A percentile compares a stretch with the other conserved stretches of the same genome.
These are phyloP conservation scores for Ettlia oleoabundans DNA, from an alignment of 139 green algal species.

Conservation along the genomic window DNA sequence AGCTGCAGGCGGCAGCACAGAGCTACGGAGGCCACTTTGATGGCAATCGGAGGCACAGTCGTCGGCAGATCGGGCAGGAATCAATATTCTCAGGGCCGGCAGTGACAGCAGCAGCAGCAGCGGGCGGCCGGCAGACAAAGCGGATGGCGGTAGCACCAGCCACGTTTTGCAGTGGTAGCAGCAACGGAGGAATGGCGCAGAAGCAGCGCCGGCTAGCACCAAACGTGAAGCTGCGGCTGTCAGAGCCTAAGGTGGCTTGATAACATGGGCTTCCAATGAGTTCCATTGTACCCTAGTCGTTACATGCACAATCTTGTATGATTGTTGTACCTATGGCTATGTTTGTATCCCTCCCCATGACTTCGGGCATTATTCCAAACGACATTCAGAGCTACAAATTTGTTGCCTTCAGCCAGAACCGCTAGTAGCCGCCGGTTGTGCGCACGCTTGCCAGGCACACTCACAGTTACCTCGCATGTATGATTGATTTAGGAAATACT, in stretches of 20 bases:
- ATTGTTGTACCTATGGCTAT: background rate
- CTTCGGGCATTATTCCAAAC: too few species aligned
- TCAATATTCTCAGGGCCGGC: slow-evolving; percentile 38
- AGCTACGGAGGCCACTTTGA: slow-evolving; percentile 43
- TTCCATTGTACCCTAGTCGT: too few species aligned
- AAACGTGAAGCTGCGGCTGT: slow-evolving; percentile 3
- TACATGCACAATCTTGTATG: background rate
- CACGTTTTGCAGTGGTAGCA: background rate
- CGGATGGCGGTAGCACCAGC: background rate
- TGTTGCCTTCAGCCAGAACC: too few species aligned
- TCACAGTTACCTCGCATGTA: too few species aligned
- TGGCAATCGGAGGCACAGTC: slow-evolving; percentile 34
- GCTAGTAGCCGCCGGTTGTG: too few species aligned
- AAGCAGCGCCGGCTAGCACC: background rate
- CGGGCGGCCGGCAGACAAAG: background rate
- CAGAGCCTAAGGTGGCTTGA: slow-evolving; percentile 5
- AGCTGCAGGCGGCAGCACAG: slow-evolving; percentile 52
- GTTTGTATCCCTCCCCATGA: too few species aligned
- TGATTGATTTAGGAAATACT: too few species aligned
- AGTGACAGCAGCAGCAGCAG: background rate
- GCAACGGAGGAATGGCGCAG: background rate
- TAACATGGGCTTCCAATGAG: too few species aligned
- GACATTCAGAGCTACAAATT: too few species aligned
- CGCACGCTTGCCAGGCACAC: too few species aligned
- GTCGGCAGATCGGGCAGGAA: slow-evolving; percentile 26